Conservation (phyloP, 345 rosid species). For the Jatropha curcas region DNA sequence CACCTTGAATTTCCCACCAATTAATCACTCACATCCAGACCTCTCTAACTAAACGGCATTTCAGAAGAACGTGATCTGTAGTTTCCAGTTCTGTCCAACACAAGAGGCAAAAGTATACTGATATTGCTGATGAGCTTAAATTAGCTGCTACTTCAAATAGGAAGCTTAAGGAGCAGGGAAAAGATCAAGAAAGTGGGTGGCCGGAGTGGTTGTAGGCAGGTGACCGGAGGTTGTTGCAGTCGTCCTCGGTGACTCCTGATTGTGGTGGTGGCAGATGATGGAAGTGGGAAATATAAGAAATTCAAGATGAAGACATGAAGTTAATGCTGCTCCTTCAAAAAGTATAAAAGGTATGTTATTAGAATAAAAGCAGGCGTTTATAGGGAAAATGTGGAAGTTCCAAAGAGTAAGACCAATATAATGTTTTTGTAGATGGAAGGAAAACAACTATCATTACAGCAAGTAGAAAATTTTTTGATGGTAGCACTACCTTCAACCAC, state of each 20-base stretch:
- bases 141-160: slow-evolving; percentile 22
- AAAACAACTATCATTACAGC: slow-evolving; percentile 67
- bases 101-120: no score
- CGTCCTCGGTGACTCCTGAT: slow-evolving; percentile 53
- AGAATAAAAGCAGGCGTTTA: slow-evolving; percentile 76
- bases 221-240: slow-evolving; percentile 71
- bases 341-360: slow-evolving; percentile 67
- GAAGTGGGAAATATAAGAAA: slow-evolving; percentile 63
- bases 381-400: slow-evolving; percentile 71
- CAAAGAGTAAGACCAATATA: slow-evolving; percentile 60
- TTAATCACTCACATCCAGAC: no score
- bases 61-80: slow-evolving; percentile 70
- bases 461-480: slow-evolving; percentile 64
- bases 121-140: slow-evolving; percentile 42
- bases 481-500: slow-evolving; percentile 91
- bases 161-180: slow-evolving; percentile 42
- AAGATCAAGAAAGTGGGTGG: slow-evolving; percentile 38
- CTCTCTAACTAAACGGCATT: no score
- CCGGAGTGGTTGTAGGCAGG: slow-evolving; percentile 71
- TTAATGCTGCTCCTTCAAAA: slow-evolving; percentile 65
- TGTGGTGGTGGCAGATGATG: slow-evolving; percentile 80
- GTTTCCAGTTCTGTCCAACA: no score
- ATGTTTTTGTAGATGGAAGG: slow-evolving; percentile 81
- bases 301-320: slow-evolving; percentile 67
- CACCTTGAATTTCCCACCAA: no score